Evolutionary conservation across 2,329 filamentous ascomycete genomes (phyloP).

Genomic region (Microcyclospora pomicola): DNA sequence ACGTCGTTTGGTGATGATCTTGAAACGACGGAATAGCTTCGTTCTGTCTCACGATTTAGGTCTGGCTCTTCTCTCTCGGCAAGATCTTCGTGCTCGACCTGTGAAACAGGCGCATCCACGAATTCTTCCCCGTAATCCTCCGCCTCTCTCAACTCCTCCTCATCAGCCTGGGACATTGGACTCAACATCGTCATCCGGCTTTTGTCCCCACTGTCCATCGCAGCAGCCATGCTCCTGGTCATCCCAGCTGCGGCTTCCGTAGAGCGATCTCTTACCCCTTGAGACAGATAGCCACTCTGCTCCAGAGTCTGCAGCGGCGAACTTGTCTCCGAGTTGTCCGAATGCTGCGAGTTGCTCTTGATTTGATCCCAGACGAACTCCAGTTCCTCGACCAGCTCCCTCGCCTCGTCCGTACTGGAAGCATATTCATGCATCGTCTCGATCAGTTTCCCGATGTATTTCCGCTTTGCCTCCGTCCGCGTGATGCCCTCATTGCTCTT

Average conservation of each 20-base stretch:
- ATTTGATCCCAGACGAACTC: constrained; percentile 99
- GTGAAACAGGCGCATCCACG: constrained; percentile 35
- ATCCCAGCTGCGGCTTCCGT: not conserved
- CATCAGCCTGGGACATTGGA: constrained; percentile 62
- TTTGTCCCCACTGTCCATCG: constrained; percentile 10
- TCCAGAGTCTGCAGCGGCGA: constrained; percentile 18
- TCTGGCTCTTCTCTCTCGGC: constrained; percentile 6
- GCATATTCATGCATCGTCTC: constrained; percentile 96
- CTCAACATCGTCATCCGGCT: constrained; percentile 47
- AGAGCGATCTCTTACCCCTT: not conserved
- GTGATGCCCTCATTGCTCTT: constrained; percentile 70
- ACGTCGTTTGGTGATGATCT: constrained; percentile 22
- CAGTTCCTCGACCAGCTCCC: constrained; percentile 81
- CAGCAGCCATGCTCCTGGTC: constrained; percentile 10
- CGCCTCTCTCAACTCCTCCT: constrained; percentile 18
- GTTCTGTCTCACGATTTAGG: not conserved
- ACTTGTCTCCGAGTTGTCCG: constrained; percentile 15
- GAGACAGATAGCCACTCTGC: constrained; percentile 20
- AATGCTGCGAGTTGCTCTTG: constrained; percentile 48
- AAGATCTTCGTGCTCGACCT: constrained; percentile 25
- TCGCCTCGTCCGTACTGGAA: constrained; percentile 66
- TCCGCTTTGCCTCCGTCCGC: constrained; percentile 82
- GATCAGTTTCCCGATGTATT: constrained; percentile 87
- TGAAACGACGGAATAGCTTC: constrained; percentile 3
- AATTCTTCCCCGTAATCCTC: constrained; percentile 32